Conservation (phyloP, 306 rosid genomes). For the Acacia acuminata region DNA sequence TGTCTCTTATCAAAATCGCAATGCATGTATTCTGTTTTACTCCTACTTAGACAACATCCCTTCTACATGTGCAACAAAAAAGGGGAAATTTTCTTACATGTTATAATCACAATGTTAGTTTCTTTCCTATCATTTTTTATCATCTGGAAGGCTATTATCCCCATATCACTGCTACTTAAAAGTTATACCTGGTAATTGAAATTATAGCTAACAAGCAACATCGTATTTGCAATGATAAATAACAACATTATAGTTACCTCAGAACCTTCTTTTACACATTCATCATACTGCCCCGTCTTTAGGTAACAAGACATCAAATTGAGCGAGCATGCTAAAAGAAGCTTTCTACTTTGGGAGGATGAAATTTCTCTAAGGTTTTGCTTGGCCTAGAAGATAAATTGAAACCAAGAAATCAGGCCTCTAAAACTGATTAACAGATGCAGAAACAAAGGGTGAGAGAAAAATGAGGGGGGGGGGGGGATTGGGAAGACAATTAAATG, state of each 20-base stretch:
- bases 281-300: conserved; percentile 77
- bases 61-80: conserved; percentile 1
- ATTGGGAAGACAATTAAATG: conserved; percentile 10
- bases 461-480: background rate
- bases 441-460: background rate
- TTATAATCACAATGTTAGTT: conserved; percentile 15
- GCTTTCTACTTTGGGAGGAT: conserved; percentile 67
- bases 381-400: conserved; percentile 69
- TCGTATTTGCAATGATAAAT: conserved; percentile 29
- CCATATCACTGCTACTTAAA: conserved; percentile 16
- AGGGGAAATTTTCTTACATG: background rate
- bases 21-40: too few species aligned
- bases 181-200: conserved; percentile 12
- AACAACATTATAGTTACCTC: conserved; percentile 60
- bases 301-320: conserved; percentile 96
- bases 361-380: conserved; percentile 69
- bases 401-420: conserved; percentile 22
- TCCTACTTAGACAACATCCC: too few species aligned
- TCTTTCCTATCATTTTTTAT: background rate
- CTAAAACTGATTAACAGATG: background rate
- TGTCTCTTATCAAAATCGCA: too few species aligned
- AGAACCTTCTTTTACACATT: conserved; percentile 85
- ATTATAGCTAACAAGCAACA: conserved; percentile 15
- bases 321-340: conserved; percentile 88
- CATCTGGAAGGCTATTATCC: conserved; percentile 15